These are phyloP conservation scores for Caryopteris hybrid DNA, from an alignment of 305 asterid genomes.

Conservation along the genomic window DNA sequence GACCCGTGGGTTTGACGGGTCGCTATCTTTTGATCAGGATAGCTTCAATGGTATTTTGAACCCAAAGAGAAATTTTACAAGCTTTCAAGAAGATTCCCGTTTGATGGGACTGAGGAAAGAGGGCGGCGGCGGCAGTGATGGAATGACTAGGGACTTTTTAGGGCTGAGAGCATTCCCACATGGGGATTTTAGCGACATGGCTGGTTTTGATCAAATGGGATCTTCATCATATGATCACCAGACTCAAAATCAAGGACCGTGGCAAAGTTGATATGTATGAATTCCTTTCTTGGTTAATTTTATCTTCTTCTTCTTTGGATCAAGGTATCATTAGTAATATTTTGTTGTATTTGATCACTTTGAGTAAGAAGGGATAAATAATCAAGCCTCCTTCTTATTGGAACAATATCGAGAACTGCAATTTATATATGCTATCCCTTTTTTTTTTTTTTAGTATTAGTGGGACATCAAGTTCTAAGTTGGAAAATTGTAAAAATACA, in stretches of 20 bases:
- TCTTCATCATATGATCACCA: conserved; percentile 34
- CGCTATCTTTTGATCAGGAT: conserved; percentile 19
- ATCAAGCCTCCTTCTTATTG: no score
- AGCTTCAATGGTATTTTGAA: conserved; percentile 33
- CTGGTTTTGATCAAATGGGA: conserved; percentile 48
- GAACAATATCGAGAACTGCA: no score
- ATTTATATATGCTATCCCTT: no score
- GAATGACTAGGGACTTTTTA: conserved; percentile 64
- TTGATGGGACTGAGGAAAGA: conserved; percentile 10
- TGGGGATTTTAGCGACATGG: conserved; percentile 44
- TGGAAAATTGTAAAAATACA: no score
- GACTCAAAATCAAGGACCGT: conserved; percentile 33
- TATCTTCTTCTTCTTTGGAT: not conserved
- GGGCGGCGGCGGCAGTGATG: conserved; percentile 24
- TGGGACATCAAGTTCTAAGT: no score
- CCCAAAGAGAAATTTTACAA: conserved; percentile 7
- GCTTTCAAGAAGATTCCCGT: conserved; percentile 21
- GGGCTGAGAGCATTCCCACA: conserved; percentile 52
- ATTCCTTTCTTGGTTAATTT: not conserved
- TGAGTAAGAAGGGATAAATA: not conserved
- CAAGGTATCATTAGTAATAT: not conserved
- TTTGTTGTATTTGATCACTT: not conserved
- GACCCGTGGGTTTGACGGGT: conserved; percentile 23
- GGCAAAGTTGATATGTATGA: conserved; percentile 30
- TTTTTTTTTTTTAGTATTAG: no score